These are phyloP conservation scores for Aristolochia contorta DNA, from an alignment of 164 flowering plant genomes.

Conservation along the genomic window DNA sequence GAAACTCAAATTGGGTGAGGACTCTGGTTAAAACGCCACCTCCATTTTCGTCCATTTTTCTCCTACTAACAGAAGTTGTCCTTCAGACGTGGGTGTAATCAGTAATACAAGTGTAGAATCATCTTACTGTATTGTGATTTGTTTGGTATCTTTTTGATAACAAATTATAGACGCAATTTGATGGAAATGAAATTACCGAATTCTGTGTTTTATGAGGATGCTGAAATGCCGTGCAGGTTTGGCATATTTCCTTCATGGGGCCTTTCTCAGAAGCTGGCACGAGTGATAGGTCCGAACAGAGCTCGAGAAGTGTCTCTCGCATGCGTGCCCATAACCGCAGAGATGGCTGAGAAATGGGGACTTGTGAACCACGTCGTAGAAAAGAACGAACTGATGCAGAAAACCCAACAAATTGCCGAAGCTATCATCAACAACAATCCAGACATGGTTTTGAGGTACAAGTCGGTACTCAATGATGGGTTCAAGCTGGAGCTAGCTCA, in stretches of 20 bases:
- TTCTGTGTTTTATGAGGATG: neutral
- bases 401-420: constrained; percentile 68
- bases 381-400: constrained; percentile 49
- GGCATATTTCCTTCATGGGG: constrained; percentile 99
- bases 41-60: too few relatives aligned
- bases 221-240: constrained; percentile 37
- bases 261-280: constrained; percentile 86
- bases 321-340: constrained; percentile 66
- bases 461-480: constrained; percentile 83
- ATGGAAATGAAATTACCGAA: neutral
- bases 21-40: too few relatives aligned
- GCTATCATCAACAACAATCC: constrained; percentile 70
- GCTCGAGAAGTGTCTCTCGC: constrained; percentile 83
- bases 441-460: constrained; percentile 74
- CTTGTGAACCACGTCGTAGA: constrained; percentile 83
- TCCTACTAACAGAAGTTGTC: too few relatives aligned
- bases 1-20: too few relatives aligned
- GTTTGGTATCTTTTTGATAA: too few relatives aligned
- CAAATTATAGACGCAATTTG: too few relatives aligned
- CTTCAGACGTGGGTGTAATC: too few relatives aligned
- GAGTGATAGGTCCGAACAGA: constrained; percentile 70
- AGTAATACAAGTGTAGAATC: too few relatives aligned
- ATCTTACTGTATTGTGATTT: too few relatives aligned
- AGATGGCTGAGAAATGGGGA: constrained; percentile 75
- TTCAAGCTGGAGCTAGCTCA: constrained; percentile 53